Conservation (phyloP, 2,329 filamentous ascomycete species). For the Helotiales sp. region DNA sequence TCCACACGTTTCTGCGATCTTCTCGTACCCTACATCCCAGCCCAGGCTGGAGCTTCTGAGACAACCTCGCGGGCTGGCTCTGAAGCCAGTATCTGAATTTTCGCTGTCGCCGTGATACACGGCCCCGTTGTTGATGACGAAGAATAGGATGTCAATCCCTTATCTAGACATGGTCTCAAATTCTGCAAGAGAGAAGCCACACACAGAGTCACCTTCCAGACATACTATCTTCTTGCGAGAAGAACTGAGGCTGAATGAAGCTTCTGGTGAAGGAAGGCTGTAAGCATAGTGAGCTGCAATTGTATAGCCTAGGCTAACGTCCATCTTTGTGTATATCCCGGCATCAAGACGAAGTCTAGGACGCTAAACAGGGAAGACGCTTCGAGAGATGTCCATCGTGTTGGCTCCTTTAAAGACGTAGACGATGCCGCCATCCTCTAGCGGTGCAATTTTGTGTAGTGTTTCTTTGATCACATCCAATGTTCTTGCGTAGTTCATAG, state of each 20-base stretch:
- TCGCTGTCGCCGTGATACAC: constrained; percentile 53
- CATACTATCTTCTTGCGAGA: constrained; percentile 57
- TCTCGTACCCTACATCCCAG: constrained; percentile 60
- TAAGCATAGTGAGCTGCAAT: constrained; percentile 61
- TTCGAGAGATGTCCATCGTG: constrained; percentile 65
- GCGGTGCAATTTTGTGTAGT: constrained; percentile 52
- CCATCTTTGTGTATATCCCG: constrained; percentile 64
- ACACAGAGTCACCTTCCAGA: constrained; percentile 60
- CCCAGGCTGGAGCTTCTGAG: constrained; percentile 56
- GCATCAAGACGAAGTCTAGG: constrained; percentile 61
- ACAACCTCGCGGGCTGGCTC: constrained; percentile 42
- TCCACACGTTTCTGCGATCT: constrained; percentile 58
- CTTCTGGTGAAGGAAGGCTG: constrained; percentile 50
- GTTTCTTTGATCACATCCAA: constrained; percentile 58
- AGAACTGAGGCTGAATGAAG: constrained; percentile 35
- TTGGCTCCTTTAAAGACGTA: constrained; percentile 64
- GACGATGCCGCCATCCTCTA: constrained; percentile 53
- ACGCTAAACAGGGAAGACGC: constrained; percentile 57
- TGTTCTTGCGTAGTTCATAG: constrained; percentile 55
- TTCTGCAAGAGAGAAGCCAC: constrained; percentile 60
- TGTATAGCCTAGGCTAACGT: constrained; percentile 60
- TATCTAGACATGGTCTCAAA: constrained; percentile 61
- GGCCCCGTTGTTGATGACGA: constrained; percentile 61
- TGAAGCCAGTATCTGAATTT: constrained; percentile 49
- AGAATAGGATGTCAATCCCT: constrained; percentile 58